phyloP scores from a whole-genome alignment of 371 early-diverging fungal species.

The Mortierella sp. region DNA sequence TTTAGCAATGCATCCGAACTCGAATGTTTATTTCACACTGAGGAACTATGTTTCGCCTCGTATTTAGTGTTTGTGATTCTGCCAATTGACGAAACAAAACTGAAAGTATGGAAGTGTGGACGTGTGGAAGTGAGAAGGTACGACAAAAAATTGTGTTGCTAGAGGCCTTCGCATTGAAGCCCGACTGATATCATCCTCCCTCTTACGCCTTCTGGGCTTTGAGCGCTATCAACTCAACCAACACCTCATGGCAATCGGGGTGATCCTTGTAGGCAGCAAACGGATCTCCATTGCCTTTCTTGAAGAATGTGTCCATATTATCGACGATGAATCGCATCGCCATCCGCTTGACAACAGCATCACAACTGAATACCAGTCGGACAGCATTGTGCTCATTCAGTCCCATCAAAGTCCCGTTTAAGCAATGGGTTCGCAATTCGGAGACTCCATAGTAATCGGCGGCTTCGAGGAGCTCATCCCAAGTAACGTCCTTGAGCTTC shows the following conservation, averaged over 20 bases:
- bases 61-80: too few relatives aligned
- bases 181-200: not conserved
- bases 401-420: not conserved
- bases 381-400: not conserved
- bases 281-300: not conserved
- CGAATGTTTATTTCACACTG: too few relatives aligned
- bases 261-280: not conserved
- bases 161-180: not conserved
- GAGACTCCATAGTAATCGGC: not conserved
- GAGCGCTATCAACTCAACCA: not conserved
- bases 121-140: not conserved
- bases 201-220: not conserved
- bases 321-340: not conserved
- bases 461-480: slow-evolving; percentile 13
- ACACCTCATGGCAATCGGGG: not conserved
- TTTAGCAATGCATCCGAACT: not conserved
- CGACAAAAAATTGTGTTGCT: not conserved
- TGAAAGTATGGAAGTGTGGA: too few relatives aligned
- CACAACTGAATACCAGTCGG: not conserved
- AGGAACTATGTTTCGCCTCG: too few relatives aligned
- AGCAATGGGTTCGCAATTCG: not conserved
- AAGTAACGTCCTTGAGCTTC: slow-evolving; percentile 5
- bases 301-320: not conserved
- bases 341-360: not conserved
- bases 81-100: too few relatives aligned